These are phyloP conservation scores for Citrus cavaleriei DNA, from an alignment of 345 rosid species.

Conservation along the genomic window DNA sequence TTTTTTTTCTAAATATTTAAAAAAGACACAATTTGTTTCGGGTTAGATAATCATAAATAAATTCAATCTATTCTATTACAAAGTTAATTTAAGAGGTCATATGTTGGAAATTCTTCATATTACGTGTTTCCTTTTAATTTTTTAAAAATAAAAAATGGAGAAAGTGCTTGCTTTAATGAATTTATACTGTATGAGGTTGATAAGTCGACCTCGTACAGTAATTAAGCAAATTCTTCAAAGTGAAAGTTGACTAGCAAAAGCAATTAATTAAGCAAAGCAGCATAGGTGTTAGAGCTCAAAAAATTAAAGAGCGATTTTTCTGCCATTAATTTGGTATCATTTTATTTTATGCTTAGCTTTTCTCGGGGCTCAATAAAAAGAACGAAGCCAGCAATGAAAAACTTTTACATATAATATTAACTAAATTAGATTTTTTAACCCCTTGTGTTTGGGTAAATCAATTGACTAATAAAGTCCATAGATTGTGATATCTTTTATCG, in stretches of 20 bases:
- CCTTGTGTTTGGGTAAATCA: background rate
- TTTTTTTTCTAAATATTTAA: no score
- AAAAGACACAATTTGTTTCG: no score
- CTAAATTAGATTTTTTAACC: background rate
- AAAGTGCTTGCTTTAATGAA: background rate
- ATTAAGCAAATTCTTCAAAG: background rate
- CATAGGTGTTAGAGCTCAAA: slow-evolving; percentile 8
- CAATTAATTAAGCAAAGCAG: background rate
- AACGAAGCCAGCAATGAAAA: background rate
- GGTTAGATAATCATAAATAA: no score
- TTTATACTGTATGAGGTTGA: background rate
- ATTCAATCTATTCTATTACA: no score
- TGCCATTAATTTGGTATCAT: background rate
- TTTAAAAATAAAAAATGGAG: no score
- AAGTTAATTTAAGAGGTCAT: no score
- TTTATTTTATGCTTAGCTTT: background rate
- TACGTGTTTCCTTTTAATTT: no score
- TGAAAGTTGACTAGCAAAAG: background rate
- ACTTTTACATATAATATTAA: background rate
- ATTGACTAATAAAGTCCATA: background rate
- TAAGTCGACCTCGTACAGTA: background rate
- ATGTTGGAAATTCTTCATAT: no score
- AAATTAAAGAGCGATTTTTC: background rate
- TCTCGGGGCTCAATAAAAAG: background rate
- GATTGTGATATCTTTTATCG: background rate